phyloP scores from a whole-genome alignment of 2,329 filamentous ascomycete species.

The Sclerotinia spermophila region DNA sequence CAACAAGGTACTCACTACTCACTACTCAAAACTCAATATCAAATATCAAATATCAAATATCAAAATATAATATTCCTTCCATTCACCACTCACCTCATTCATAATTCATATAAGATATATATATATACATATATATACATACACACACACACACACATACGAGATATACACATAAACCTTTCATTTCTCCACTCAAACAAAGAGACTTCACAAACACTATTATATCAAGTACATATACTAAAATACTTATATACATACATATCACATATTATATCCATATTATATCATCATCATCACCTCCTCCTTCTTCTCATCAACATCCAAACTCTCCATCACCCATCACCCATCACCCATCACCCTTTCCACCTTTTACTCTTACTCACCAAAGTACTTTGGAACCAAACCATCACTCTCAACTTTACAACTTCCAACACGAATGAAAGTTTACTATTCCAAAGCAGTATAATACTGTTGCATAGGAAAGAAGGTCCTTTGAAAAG shows the following conservation, averaged over 20 bases:
- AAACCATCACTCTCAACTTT: background rate
- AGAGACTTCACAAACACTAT: background rate
- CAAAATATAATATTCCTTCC: background rate
- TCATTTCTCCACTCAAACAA: background rate
- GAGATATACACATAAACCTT: background rate
- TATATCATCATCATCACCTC: background rate
- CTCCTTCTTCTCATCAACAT: background rate
- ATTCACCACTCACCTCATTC: background rate
- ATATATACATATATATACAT: background rate
- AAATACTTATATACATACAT: background rate
- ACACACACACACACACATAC: background rate
- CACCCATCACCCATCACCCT: background rate
- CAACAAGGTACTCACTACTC: background rate
- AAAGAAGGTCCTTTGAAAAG: background rate
- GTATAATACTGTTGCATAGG: background rate
- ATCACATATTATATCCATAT: background rate
- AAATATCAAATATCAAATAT: too few species aligned
- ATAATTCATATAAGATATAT: too few species aligned
- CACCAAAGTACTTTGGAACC: background rate
- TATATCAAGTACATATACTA: background rate
- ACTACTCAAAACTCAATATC: background rate
- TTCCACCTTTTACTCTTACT: background rate
- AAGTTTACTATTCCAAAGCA: background rate
- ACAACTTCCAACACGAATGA: background rate
- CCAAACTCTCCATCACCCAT: background rate